These are phyloP conservation scores for Saccharum spontaneum DNA, from an alignment of 176 grass and related monocot species.

Conservation along the genomic window DNA sequence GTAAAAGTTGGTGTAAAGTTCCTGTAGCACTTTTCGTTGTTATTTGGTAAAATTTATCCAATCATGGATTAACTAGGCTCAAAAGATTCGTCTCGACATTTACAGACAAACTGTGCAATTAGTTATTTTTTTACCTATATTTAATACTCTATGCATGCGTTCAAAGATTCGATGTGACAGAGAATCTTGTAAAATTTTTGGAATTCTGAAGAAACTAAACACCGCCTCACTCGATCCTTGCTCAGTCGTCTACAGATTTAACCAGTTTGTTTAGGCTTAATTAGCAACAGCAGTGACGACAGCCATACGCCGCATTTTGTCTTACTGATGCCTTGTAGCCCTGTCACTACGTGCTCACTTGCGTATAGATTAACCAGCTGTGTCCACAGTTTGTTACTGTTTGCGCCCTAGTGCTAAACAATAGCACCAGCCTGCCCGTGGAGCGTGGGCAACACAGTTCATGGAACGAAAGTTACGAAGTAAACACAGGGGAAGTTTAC, in stretches of 20 bases:
- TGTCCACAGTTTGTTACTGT: background rate
- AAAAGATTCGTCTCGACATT: too few species aligned
- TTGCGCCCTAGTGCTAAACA: background rate
- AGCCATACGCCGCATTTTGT: constrained; percentile 16
- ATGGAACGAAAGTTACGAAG: background rate
- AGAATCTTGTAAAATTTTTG: too few species aligned
- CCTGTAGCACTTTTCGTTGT: too few species aligned
- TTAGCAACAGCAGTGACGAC: constrained; percentile 20
- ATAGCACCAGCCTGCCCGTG: background rate
- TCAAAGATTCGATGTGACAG: too few species aligned
- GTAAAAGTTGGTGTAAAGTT: too few species aligned
- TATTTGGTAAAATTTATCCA: too few species aligned
- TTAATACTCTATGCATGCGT: too few species aligned
- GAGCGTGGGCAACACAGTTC: background rate
- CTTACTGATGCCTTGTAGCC: constrained; percentile 5
- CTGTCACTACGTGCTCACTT: background rate
- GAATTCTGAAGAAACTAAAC: too few species aligned
- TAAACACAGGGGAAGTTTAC: background rate
- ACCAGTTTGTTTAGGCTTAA: background rate
- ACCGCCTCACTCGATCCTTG: background rate
- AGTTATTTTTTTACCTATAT: too few species aligned
- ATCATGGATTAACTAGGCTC: too few species aligned
- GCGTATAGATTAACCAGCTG: background rate
- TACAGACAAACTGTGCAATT: too few species aligned
- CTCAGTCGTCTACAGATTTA: background rate